A percentile compares a stretch with the other conserved stretches of the same genome.
Evolutionary conservation across 2,329 filamentous ascomycete genomes (phyloP).

Genomic region (Cryphonectria radicalis): DNA sequence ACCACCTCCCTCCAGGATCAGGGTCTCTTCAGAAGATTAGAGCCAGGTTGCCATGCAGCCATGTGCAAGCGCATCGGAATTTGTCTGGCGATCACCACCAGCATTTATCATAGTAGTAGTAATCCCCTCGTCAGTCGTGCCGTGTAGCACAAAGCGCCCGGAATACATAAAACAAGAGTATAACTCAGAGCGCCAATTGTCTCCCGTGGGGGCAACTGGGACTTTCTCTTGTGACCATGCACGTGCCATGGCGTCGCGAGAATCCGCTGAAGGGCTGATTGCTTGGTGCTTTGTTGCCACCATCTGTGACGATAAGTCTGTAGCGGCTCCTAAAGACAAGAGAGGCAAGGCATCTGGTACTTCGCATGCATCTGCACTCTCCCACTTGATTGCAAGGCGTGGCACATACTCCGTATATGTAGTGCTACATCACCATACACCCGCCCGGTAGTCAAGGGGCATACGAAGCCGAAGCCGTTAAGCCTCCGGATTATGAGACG

Average conservation of each 20-base stretch:
- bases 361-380: background rate
- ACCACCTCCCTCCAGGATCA: background rate
- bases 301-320: background rate
- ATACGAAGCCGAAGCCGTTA: background rate
- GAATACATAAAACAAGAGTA: background rate
- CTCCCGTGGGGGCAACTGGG: background rate
- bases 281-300: background rate
- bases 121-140: background rate
- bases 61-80: background rate
- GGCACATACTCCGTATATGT: background rate
- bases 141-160: slow-evolving; percentile 1
- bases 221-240: background rate
- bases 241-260: background rate
- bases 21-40: background rate
- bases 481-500: background rate
- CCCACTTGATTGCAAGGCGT: background rate
- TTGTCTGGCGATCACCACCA: background rate
- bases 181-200: background rate
- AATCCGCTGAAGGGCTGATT: background rate
- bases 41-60: background rate
- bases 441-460: background rate
- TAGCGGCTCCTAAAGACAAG: background rate
- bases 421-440: background rate
- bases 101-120: background rate
- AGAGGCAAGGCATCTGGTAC: background rate